A percentile compares a stretch with the other conserved stretches of the same genome.
Conservation (phyloP, 306 rosid genomes). For the Geum urbanum region DNA sequence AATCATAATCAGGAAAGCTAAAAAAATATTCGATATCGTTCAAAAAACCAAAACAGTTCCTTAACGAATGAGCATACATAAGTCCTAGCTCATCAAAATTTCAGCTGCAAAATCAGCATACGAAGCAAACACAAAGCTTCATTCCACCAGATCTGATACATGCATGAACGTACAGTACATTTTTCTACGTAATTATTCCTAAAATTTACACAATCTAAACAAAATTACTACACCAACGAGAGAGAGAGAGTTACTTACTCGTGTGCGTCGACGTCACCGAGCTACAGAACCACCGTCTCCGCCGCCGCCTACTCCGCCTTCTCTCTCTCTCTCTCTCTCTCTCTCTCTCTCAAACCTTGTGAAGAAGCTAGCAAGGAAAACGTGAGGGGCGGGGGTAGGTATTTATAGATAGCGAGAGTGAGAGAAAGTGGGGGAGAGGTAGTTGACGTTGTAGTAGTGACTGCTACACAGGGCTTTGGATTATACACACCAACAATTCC, state of each 20-base stretch:
- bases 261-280: not conserved
- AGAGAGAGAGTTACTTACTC: slow-evolving; percentile 17
- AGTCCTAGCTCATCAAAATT: not conserved
- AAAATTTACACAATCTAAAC: not conserved
- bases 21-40: not conserved
- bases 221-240: not conserved
- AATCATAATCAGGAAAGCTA: not conserved
- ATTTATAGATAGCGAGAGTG: slow-evolving; percentile 39
- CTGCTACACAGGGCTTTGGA: too few relatives aligned
- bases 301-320: slow-evolving; percentile 17
- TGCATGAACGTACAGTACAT: not conserved
- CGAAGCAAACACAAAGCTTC: slow-evolving; percentile 15
- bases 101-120: not conserved
- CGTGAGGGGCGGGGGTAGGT: slow-evolving; percentile 11
- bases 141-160: slow-evolving; percentile 43
- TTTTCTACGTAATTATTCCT: not conserved
- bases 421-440: not conserved
- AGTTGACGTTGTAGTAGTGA: slow-evolving; percentile 11
- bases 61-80: not conserved
- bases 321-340: slow-evolving; percentile 20
- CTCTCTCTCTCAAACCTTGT: slow-evolving; percentile 14
- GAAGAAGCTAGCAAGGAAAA: slow-evolving; percentile 19
- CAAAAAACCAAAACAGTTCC: not conserved
- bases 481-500: not conserved
- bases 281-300: not conserved